A percentile compares a stretch with the other conserved stretches of the same genome.
Evolutionary conservation across 176 grass and related monocot species (phyloP).

Genomic region (Pharus latifolius): DNA sequence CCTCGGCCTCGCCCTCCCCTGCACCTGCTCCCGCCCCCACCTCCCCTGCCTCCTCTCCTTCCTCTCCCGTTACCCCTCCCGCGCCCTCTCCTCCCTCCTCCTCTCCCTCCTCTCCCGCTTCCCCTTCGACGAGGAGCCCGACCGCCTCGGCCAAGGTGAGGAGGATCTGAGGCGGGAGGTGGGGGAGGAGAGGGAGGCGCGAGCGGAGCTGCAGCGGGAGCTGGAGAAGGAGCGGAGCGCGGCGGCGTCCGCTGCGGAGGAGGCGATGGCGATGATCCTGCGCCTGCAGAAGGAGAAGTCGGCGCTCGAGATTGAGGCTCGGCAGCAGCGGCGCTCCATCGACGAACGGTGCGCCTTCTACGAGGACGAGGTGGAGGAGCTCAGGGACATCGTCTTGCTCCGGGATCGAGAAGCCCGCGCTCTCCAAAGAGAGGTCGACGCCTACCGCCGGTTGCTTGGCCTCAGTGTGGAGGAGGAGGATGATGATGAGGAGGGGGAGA

Average conservation of each 20-base stretch:
- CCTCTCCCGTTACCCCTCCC: slow-evolving; percentile 15
- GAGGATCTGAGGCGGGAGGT: slow-evolving; percentile 21
- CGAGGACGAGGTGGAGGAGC: slow-evolving; percentile 70
- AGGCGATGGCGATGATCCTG: slow-evolving; percentile 98
- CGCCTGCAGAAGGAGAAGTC: slow-evolving; percentile 92
- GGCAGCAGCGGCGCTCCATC: slow-evolving; percentile 51
- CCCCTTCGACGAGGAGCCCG: slow-evolving; percentile 11
- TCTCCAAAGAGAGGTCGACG: slow-evolving; percentile 62
- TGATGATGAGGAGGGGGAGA: background rate
- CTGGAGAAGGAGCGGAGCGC: slow-evolving; percentile 86
- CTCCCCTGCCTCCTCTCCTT: slow-evolving; percentile 24
- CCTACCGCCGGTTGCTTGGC: slow-evolving; percentile 44
- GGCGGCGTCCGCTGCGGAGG: slow-evolving; percentile 58
- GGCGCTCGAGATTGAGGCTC: slow-evolving; percentile 55
- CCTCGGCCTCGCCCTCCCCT: slow-evolving; percentile 24
- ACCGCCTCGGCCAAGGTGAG: background rate
- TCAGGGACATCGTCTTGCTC: slow-evolving; percentile 68
- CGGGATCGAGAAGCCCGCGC: slow-evolving; percentile 54
- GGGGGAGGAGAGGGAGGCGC: slow-evolving; percentile 24
- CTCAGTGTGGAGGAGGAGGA: background rate
- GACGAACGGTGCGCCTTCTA: slow-evolving; percentile 72
- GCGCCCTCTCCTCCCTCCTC: slow-evolving; percentile 15
- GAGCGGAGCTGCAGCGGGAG: slow-evolving; percentile 41
- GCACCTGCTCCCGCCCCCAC: slow-evolving; percentile 43
- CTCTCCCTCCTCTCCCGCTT: slow-evolving; percentile 31